Conservation (phyloP, 1,284 basidiomycete species). For the Termitomyces sp. region DNA sequence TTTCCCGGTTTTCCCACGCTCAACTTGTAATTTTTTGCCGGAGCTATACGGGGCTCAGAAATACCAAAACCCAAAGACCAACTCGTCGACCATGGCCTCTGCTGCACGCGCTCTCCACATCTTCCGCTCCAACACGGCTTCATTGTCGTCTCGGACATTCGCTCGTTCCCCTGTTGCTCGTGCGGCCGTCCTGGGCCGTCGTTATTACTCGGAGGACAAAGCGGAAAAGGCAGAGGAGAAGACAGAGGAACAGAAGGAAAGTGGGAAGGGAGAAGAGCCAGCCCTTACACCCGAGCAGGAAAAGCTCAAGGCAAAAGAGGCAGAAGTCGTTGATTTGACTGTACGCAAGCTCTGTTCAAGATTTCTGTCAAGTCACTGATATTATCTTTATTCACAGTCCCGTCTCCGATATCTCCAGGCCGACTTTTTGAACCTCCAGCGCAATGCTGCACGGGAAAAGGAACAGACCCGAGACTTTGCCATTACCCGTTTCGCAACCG, state of each 20-base stretch:
- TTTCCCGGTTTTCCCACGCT: constrained; percentile 14
- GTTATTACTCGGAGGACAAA: constrained; percentile 53
- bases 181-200: constrained; percentile 24
- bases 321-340: constrained; percentile 68
- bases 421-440: constrained; percentile 93
- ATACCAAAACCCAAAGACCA: neutral
- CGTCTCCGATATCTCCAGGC: constrained; percentile 87
- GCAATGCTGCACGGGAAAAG: constrained; percentile 87
- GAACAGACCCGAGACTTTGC: constrained; percentile 91
- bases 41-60: constrained; percentile 16
- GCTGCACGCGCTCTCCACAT: constrained; percentile 43
- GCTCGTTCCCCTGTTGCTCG: constrained; percentile 33
- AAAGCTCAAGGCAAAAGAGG: constrained; percentile 69
- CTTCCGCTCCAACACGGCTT: constrained; percentile 54
- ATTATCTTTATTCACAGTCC: constrained; percentile 52
- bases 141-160: constrained; percentile 43
- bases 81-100: constrained; percentile 27
- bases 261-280: constrained; percentile 23
- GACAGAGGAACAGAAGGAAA: constrained; percentile 26
- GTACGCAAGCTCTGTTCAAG: constrained; percentile 39
- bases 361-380: constrained; percentile 1
- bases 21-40: constrained; percentile 15
- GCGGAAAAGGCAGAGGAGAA: constrained; percentile 22
- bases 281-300: constrained; percentile 33
- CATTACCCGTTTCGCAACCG: constrained; percentile 84